Evolutionary conservation across 2,329 filamentous ascomycete species (phyloP).

Genomic region (Chaetomiaceae sp.): DNA sequence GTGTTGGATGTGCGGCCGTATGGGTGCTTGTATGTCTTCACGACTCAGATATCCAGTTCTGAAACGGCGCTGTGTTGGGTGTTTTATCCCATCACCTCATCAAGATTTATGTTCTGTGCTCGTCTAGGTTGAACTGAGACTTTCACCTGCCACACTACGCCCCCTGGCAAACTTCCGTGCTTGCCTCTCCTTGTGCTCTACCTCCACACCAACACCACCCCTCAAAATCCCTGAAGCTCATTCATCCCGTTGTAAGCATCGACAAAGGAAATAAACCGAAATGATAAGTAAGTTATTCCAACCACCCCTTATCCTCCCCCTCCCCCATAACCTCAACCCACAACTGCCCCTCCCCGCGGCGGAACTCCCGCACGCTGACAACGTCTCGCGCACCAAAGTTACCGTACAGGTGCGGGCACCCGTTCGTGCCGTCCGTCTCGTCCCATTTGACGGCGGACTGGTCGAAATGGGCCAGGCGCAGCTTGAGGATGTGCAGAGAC

Average conservation of each 20-base stretch:
- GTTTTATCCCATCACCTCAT: background rate
- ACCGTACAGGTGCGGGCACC: slow-evolving; percentile 55
- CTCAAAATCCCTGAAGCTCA: no score
- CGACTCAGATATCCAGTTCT: background rate
- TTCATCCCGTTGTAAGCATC: background rate
- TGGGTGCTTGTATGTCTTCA: no score
- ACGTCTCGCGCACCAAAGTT: slow-evolving; percentile 51
- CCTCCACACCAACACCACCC: background rate
- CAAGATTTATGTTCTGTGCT: no score
- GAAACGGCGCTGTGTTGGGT: background rate
- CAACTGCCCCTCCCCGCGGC: slow-evolving; percentile 35
- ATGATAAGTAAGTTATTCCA: slow-evolving; percentile 31
- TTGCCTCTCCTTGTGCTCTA: background rate
- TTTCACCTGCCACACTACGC: background rate
- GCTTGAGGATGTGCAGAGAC: slow-evolving; percentile 47
- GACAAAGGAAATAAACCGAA: no score
- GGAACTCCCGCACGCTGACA: slow-evolving; percentile 40
- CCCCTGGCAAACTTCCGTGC: background rate
- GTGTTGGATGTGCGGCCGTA: no score
- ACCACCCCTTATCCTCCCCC: slow-evolving; percentile 33
- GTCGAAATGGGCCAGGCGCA: slow-evolving; percentile 42
- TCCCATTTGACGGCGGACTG: slow-evolving; percentile 47
- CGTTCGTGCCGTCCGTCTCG: slow-evolving; percentile 34
- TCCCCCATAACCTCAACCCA: slow-evolving; percentile 43
- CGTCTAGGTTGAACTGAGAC: background rate